Base-by-base conservation (phyloP, 176 grass and related monocot species). In the Ensete ventricosum region DNA sequence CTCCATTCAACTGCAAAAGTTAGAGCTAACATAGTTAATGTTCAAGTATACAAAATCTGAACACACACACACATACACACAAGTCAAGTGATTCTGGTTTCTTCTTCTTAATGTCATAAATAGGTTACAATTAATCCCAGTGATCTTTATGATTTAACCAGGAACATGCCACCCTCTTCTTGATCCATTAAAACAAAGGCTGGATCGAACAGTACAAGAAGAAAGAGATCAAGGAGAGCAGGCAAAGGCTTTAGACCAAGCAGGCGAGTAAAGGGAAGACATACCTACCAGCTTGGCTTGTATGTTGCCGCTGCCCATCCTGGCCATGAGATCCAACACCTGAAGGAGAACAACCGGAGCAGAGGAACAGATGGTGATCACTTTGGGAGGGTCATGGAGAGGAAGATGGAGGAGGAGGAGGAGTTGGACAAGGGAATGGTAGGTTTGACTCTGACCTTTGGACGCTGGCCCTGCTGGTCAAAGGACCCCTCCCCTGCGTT, bases 261-360 rank as follows among this genome's bases (percentile, higher is more conserved):
- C 50, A 69, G 63, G 23, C 22, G 34, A 34, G 67, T 14, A 70
- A 87, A 62, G 69, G 83, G 19, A 64, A 73, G 62, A 78, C 81
- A 62, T 85, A 89, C 86, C 84, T 77, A 96, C 92, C 92, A 96
- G 88, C 84, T 91, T 96, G 83, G 86, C 92, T 87, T 91, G 88
- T 50, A 91, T 54, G 72, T 69, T 80, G 1, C 48, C 73, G 82
- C 76, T 85, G n/a, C 69, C 77, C 82, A 84, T 85, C 34, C 50
- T 77, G 52, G 81, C 27, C 17, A 60, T 78, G 64, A 70, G 43
- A 70, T 20, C 67, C 67, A 50, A 70, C 8, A n/a, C 14, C n/a
- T 7, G 34, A 43, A 9, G 57, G 57, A 60, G 57, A 50, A 49
- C 50, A 25, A 70, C 3, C 67, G 1, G 8, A 70, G 29, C 63